Evolutionary conservation across 148 eudicot genomes (phyloP).

Genomic region (Diospyros kaki): DNA sequence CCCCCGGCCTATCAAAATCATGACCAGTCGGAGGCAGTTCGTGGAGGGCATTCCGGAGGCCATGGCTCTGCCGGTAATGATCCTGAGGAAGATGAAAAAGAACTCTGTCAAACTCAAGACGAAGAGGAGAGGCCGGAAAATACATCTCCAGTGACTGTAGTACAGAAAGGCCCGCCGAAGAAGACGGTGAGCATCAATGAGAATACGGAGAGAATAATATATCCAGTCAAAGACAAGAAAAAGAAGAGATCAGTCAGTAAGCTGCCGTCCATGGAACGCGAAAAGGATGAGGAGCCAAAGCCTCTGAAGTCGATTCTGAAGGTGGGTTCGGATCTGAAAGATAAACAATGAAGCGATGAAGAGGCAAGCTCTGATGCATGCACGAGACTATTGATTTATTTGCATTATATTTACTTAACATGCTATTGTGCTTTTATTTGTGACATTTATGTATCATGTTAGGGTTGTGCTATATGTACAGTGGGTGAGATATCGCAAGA

Average conservation of each 20-base stretch:
- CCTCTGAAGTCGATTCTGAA: conserved; percentile 12
- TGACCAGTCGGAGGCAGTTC: not conserved
- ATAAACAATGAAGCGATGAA: not conserved
- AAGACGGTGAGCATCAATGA: conserved; percentile 11
- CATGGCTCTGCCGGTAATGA: not conserved
- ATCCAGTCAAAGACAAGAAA: not conserved
- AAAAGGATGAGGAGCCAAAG: conserved; percentile 1
- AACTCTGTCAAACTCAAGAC: conserved; percentile 1
- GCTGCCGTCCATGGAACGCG: not conserved
- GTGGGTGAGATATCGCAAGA: too few species aligned
- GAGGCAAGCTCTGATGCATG: not conserved
- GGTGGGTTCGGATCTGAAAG: conserved; percentile 5
- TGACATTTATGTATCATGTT: too few species aligned
- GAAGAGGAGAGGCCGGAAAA: not conserved
- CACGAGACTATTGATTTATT: too few species aligned
- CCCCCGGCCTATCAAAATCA: not conserved
- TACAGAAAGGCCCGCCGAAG: not conserved
- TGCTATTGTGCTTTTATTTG: too few species aligned
- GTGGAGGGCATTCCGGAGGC: not conserved
- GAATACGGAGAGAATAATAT: not conserved
- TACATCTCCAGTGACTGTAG: not conserved
- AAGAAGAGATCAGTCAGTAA: not conserved
- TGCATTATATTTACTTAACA: too few species aligned
- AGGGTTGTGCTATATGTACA: too few species aligned
- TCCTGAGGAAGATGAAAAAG: not conserved